phyloP scores from a whole-genome alignment of 2,329 filamentous ascomycete species.

The Pseudocercospora pini-densiflorae region DNA sequence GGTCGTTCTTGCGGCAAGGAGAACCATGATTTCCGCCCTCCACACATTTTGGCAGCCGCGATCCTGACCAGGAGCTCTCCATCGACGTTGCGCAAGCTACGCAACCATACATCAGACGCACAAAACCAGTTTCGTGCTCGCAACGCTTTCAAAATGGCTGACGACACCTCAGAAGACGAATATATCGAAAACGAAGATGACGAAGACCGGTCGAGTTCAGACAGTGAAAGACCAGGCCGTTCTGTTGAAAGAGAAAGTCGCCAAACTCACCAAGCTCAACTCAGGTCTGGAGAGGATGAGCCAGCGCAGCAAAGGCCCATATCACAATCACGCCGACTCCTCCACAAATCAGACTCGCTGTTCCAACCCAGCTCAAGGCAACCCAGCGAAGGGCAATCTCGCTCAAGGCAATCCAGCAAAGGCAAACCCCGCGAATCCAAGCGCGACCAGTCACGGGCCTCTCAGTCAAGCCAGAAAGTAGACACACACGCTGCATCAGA shows the following conservation, averaged over 20 bases:
- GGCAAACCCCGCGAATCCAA: conserved; percentile 15
- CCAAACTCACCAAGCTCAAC: conserved; percentile 16
- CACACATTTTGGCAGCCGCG: background rate
- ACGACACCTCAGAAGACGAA: conserved; percentile 5
- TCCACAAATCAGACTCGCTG: conserved; percentile 19
- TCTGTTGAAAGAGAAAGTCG: conserved; percentile 15
- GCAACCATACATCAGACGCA: background rate
- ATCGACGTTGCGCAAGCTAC: background rate
- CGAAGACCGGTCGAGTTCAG: conserved; percentile 14
- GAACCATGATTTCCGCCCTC: background rate
- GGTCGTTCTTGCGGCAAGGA: background rate
- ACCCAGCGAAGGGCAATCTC: conserved; percentile 15
- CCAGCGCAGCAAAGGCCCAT: conserved; percentile 11
- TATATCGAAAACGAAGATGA: conserved; percentile 14
- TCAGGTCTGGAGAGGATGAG: conserved; percentile 17
- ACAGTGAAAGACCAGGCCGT: conserved; percentile 19
- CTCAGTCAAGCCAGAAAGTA: conserved; percentile 18
- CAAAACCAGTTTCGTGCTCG: background rate
- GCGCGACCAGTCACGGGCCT: conserved; percentile 15
- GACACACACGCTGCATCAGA: conserved; percentile 10
- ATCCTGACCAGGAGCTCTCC: background rate
- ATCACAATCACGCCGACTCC: conserved; percentile 18
- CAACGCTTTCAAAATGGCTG: background rate
- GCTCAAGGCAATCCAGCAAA: conserved; percentile 7
- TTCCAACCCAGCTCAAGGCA: conserved; percentile 16